phyloP scores from a whole-genome alignment of 1,139 yeast genomes.

The Waltiozyma sp. region DNA sequence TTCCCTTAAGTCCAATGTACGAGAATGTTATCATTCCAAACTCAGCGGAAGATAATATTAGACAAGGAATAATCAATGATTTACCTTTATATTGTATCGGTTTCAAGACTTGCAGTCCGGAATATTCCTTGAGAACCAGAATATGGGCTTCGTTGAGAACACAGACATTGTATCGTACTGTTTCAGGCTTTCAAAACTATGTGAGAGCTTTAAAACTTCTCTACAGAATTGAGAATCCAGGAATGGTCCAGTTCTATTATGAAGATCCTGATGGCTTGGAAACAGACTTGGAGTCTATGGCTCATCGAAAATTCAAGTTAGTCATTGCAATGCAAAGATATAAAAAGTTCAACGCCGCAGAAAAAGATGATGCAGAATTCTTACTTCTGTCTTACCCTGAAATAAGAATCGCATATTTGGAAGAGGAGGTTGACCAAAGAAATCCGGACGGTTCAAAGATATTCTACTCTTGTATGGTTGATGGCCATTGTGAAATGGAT shows the following conservation, averaged over 20 bases:
- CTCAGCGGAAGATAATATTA: conserved; percentile 20
- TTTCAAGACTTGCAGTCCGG: conserved; percentile 51
- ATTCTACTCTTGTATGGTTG: conserved; percentile 56
- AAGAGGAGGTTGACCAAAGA: conserved; percentile 30
- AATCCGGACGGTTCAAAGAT: conserved; percentile 22
- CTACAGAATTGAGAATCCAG: conserved; percentile 52
- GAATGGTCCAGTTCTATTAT: conserved; percentile 29
- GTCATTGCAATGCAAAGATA: conserved; percentile 66
- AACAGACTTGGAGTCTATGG: conserved; percentile 37
- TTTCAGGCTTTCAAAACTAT: conserved; percentile 69
- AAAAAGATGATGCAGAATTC: conserved; percentile 43
- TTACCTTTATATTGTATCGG: conserved; percentile 66
- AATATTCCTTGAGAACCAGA: conserved; percentile 54
- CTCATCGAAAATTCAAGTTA: conserved; percentile 52
- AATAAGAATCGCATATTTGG: conserved; percentile 48
- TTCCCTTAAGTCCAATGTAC: conserved; percentile 7
- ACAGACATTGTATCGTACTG: conserved; percentile 69
- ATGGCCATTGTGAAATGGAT: conserved; percentile 33
- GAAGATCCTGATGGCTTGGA: conserved; percentile 27
- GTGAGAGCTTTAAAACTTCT: conserved; percentile 56
- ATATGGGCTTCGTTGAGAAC: conserved; percentile 75
- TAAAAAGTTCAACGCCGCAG: conserved; percentile 38
- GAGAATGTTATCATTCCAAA: conserved; percentile 8
- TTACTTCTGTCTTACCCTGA: conserved; percentile 54
- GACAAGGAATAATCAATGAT: conserved; percentile 37